Conservation (phyloP, 495 filamentous ascomycete species). For the Penicillium roqueforti region DNA sequence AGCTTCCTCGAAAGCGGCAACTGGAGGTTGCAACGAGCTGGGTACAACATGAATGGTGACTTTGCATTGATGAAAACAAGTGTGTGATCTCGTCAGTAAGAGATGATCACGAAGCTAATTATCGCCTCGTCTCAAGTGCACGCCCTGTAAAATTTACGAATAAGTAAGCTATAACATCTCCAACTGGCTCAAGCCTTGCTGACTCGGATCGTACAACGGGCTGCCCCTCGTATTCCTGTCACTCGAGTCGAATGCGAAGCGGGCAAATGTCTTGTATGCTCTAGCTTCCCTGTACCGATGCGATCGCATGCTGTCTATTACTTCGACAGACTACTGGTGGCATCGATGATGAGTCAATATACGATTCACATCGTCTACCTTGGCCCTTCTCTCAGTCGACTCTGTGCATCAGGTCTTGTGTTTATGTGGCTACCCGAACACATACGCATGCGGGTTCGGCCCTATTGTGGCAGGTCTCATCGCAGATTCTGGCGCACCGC, state of each 20-base stretch:
- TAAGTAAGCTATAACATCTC: neutral
- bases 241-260: neutral
- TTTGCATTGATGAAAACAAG: neutral
- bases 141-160: no score
- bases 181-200: neutral
- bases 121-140: neutral
- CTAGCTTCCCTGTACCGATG: neutral
- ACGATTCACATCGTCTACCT: no score
- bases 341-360: neutral
- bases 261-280: neutral
- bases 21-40: no score
- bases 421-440: no score
- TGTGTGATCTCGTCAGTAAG: neutral
- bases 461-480: no score
- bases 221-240: neutral
- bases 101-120: neutral
- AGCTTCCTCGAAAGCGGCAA: no score
- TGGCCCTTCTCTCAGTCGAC: no score
- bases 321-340: neutral
- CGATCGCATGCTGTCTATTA: neutral
- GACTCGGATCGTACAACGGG: neutral
- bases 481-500: no score
- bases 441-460: no score
- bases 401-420: no score
- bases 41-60: no score